Conservation (phyloP, 2,329 filamentous ascomycete genomes). For the Drechslerella coelobrocha region DNA sequence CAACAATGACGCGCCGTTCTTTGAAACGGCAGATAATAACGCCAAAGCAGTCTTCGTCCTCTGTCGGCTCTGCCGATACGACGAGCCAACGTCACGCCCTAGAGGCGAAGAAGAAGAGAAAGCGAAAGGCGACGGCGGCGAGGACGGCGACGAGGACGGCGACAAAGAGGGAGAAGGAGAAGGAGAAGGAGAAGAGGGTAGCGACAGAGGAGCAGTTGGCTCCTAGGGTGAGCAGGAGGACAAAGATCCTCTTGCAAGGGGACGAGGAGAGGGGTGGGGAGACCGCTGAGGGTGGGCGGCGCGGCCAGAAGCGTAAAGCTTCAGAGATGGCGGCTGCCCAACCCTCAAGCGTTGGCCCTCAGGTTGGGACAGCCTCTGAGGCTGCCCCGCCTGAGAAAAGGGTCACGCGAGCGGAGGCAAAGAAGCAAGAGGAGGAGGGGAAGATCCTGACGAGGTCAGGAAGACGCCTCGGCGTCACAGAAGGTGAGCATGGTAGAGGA, state of each 20-base stretch:
- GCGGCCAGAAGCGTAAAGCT: slow-evolving; percentile 48
- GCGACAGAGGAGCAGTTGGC: slow-evolving; percentile 19
- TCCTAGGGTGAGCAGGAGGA: slow-evolving; percentile 15
- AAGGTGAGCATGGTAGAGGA: slow-evolving; percentile 24
- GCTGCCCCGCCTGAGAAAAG: slow-evolving; percentile 45
- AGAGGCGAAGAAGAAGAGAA: background rate
- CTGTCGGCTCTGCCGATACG: slow-evolving; percentile 12
- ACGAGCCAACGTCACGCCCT: slow-evolving; percentile 5
- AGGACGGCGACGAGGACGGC: slow-evolving; percentile 5
- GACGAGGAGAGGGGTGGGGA: slow-evolving; percentile 5
- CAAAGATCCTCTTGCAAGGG: background rate
- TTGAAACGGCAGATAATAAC: slow-evolving; percentile 1
- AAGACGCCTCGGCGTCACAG: slow-evolving; percentile 8
- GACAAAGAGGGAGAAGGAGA: background rate
- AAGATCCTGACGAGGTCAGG: slow-evolving; percentile 14
- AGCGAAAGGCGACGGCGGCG: slow-evolving; percentile 4
- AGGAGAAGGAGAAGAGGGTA: background rate
- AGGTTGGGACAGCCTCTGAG: slow-evolving; percentile 17
- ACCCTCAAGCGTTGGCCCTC: slow-evolving; percentile 16
- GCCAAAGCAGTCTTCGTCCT: slow-evolving; percentile 17
- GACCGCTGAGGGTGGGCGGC: slow-evolving; percentile 3
- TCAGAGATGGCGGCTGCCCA: slow-evolving; percentile 35
- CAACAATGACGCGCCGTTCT: background rate
- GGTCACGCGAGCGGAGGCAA: slow-evolving; percentile 34
- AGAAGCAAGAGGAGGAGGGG: slow-evolving; percentile 23